Evolutionary conservation across 768 basidiomycete species (phyloP).

Genomic region (Inosperma sp.): DNA sequence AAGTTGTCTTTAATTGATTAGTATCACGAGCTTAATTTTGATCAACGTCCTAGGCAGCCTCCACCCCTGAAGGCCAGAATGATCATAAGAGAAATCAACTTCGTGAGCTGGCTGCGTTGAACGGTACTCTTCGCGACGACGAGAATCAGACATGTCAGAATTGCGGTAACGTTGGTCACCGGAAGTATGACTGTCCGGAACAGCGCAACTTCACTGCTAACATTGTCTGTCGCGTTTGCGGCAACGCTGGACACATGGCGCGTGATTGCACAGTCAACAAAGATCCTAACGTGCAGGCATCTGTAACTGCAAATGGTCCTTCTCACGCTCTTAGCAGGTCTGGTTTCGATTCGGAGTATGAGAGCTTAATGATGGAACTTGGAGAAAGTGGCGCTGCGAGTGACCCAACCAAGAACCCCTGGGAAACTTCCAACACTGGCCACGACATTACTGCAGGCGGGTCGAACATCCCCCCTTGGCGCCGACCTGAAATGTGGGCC

Average conservation of each 20-base stretch:
- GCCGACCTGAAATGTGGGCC: conserved; percentile 85
- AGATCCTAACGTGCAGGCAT: conserved; percentile 67
- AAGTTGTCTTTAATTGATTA: conserved; percentile 26
- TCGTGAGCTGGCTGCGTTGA: conserved; percentile 93
- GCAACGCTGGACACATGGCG: conserved; percentile 98
- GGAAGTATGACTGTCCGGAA: conserved; percentile 99
- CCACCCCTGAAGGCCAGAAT: conserved; percentile 98
- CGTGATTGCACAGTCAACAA: conserved; percentile 94
- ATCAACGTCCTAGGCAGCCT: conserved; percentile 71
- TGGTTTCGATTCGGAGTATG: conserved; percentile 97
- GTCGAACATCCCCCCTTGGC: conserved; percentile 85
- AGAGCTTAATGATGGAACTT: conserved; percentile 94
- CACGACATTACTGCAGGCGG: conserved; percentile 73
- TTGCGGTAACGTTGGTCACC: conserved; percentile 88
- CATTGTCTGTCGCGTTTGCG: conserved; percentile 98
- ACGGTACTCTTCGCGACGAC: conserved; percentile 98
- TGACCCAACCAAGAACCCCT: conserved; percentile 50
- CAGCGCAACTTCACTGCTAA: conserved; percentile 98
- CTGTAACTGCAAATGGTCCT: conserved; percentile 29
- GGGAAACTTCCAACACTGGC: conserved; percentile 46
- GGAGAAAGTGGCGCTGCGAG: conserved; percentile 70
- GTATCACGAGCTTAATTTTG: conserved; percentile 1
- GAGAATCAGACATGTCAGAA: conserved; percentile 99
- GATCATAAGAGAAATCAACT: conserved; percentile 99
- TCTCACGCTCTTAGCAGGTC: conserved; percentile 57